Conservation (phyloP, 148 eudicot genomes). For the Camellia japonica region DNA sequence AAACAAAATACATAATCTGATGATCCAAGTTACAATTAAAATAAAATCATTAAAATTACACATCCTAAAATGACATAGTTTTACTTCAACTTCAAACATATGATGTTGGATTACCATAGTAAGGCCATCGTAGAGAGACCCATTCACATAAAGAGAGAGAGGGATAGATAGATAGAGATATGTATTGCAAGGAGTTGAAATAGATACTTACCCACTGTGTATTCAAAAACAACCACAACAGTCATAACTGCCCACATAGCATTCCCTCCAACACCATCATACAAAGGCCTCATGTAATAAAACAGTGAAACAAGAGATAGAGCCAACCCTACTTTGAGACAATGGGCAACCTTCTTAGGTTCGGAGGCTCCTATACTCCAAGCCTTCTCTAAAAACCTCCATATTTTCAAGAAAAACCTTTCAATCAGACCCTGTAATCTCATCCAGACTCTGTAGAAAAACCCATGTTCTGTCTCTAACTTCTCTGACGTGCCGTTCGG, state of each 20-base stretch:
- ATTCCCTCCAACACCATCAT: constrained; percentile 74
- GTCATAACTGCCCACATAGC: constrained; percentile 98
- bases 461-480: constrained; percentile 35
- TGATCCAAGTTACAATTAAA: too few species aligned
- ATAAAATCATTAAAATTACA: too few species aligned
- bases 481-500: constrained; percentile 49
- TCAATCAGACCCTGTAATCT: constrained; percentile 21
- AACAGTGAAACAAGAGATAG: constrained; percentile 65
- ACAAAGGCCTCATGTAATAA: constrained; percentile 83
- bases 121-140: too few species aligned
- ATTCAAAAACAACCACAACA: constrained; percentile 83
- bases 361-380: constrained; percentile 65
- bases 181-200: constrained; percentile 9
- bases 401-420: constrained; percentile 25
- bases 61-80: too few species aligned
- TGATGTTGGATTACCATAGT: too few species aligned
- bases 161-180: neutral
- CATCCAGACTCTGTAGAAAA: constrained; percentile 14
- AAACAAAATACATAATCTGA: too few species aligned
- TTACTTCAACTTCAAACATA: too few species aligned
- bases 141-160: too few species aligned
- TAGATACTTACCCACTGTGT: constrained; percentile 61
- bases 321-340: constrained; percentile 70
- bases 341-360: constrained; percentile 61
- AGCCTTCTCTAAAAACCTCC: constrained; percentile 46